A percentile compares a stretch with the other conserved stretches of the same genome.
phyloP scores from a whole-genome alignment of 345 rosid genomes.

The Populus euphratica region DNA sequence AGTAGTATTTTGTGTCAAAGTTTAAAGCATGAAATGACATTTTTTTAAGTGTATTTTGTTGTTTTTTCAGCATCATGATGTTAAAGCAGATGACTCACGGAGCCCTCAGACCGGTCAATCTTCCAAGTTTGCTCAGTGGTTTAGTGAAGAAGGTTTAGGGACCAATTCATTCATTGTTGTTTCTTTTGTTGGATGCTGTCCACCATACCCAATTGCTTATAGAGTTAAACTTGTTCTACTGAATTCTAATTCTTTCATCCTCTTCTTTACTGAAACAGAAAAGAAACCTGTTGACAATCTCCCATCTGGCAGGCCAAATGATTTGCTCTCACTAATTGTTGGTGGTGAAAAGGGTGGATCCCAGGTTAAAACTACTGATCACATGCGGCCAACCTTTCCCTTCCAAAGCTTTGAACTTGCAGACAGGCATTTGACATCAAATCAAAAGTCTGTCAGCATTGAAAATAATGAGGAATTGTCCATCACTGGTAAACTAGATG shows the following conservation, averaged over 20 bases:
- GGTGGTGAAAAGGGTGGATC: conserved; percentile 61
- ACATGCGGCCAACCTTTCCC: conserved; percentile 27
- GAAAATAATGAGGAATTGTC: conserved; percentile 31
- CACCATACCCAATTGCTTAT: not conserved
- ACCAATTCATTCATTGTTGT: not conserved
- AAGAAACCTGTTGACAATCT: conserved; percentile 55
- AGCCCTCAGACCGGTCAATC: conserved; percentile 47
- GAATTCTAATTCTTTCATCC: conserved; percentile 2
- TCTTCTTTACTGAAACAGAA: conserved; percentile 38
- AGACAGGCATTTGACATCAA: conserved; percentile 27
- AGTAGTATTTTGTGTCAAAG: not conserved
- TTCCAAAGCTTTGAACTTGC: conserved; percentile 36
- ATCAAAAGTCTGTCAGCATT: conserved; percentile 11
- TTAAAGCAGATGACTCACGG: conserved; percentile 44
- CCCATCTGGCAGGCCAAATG: conserved; percentile 42
- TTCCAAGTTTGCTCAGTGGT: conserved; percentile 87
- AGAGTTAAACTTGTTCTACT: not conserved
- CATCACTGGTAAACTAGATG: conserved; percentile 31
- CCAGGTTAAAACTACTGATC: conserved; percentile 24
- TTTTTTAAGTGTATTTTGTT: conserved; percentile 16
- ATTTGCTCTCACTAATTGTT: conserved; percentile 73
- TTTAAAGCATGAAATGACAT: conserved; percentile 11
- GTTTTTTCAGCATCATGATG: conserved; percentile 43
- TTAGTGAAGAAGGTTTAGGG: conserved; percentile 75
- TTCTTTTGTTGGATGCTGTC: not conserved